These are phyloP conservation scores for Picochlorum costavermella DNA, from an alignment of 139 green algal genomes.

Conservation along the genomic window DNA sequence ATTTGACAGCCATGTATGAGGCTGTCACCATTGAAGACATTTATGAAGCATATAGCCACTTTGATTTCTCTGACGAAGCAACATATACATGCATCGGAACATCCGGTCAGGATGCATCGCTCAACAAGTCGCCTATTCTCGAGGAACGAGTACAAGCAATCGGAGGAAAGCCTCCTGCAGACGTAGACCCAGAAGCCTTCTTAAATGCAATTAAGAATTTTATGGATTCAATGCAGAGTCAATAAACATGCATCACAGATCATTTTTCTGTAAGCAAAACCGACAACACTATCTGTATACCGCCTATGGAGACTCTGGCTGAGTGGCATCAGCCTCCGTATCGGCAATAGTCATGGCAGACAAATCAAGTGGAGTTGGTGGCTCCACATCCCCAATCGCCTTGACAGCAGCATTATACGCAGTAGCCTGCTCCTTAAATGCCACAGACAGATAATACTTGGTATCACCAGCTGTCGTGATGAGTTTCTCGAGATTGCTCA, in stretches of 20 bases:
- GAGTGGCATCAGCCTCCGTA: background rate
- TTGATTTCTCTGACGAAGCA: slow-evolving; percentile 63
- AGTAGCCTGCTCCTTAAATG: slow-evolving; percentile 9
- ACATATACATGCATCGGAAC: slow-evolving; percentile 68
- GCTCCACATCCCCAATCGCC: background rate
- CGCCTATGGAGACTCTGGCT: no score
- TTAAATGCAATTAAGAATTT: slow-evolving; percentile 21
- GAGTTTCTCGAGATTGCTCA: slow-evolving; percentile 18
- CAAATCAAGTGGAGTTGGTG: background rate
- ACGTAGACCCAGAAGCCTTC: slow-evolving; percentile 26
- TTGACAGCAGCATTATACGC: slow-evolving; percentile 1
- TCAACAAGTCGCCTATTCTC: slow-evolving; percentile 7
- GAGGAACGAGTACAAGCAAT: background rate
- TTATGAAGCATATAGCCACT: slow-evolving; percentile 65
- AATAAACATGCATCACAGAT: background rate
- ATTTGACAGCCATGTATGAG: slow-evolving; percentile 82
- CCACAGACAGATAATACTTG: slow-evolving; percentile 13
- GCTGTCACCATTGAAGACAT: slow-evolving; percentile 77
- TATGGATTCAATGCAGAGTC: slow-evolving; percentile 19
- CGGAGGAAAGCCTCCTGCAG: background rate
- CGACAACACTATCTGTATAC: no score
- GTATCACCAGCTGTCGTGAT: slow-evolving; percentile 18
- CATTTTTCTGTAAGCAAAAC: no score
- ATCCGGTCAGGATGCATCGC: slow-evolving; percentile 39
- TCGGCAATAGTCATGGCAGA: background rate